These are phyloP conservation scores for Cladosporium sp. DNA, from an alignment of 2,329 filamentous ascomycete genomes.

Conservation along the genomic window DNA sequence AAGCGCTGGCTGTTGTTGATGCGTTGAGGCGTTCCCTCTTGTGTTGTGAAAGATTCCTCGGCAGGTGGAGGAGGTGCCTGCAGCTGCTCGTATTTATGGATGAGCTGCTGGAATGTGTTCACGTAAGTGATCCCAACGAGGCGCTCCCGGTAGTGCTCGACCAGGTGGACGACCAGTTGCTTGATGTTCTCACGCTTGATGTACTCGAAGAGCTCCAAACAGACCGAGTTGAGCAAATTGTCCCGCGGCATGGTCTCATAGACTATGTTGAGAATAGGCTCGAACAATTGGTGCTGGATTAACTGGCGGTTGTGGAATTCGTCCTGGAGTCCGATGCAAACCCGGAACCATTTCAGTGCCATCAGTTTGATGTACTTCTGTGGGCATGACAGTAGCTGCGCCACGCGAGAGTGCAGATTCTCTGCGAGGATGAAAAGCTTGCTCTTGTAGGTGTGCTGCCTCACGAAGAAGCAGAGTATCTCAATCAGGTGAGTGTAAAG, in stretches of 20 bases:
- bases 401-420: conserved; percentile 69
- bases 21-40: conserved; percentile 49
- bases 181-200: conserved; percentile 75
- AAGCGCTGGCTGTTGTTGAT: conserved; percentile 51
- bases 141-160: conserved; percentile 75
- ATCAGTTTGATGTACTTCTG: conserved; percentile 92
- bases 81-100: conserved; percentile 70
- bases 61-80: conserved; percentile 46
- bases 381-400: conserved; percentile 71
- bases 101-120: conserved; percentile 71
- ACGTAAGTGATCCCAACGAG: conserved; percentile 72
- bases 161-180: conserved; percentile 73
- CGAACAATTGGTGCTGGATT: conserved; percentile 72
- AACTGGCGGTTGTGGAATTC: conserved; percentile 87
- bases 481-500: conserved; percentile 88
- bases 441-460: conserved; percentile 78
- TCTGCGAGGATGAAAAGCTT: conserved; percentile 82
- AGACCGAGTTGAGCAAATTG: conserved; percentile 89
- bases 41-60: conserved; percentile 63
- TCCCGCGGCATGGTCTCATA: conserved; percentile 82
- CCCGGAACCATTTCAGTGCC: conserved; percentile 88
- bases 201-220: conserved; percentile 87
- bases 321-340: conserved; percentile 76
- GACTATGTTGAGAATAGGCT: conserved; percentile 77
- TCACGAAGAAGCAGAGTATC: conserved; percentile 87